Percentiles rank a stretch among this genome's conserved stretches.
Evolutionary conservation across 106 monocot species (phyloP).

Genomic region (Allium sativum): DNA sequence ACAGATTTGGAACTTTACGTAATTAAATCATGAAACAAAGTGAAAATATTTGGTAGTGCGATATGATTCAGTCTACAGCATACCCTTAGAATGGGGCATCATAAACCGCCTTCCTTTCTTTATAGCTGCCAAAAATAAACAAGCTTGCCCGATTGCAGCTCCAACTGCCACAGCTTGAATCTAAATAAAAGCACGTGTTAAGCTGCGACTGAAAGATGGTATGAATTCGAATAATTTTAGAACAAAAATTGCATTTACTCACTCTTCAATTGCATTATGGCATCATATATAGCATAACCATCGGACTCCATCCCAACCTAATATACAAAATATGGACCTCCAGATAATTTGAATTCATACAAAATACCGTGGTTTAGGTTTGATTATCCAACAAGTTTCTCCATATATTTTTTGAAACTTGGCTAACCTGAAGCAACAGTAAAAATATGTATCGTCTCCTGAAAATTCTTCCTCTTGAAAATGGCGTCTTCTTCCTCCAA

Average conservation of each 20-base stretch:
- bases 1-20: slow-evolving; percentile 1
- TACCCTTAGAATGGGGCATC: slow-evolving; percentile 95
- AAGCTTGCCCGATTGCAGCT: slow-evolving; percentile 87
- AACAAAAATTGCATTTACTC: slow-evolving; percentile 27
- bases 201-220: too few species aligned
- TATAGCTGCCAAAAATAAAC: slow-evolving; percentile 87
- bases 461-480: too few species aligned
- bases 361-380: too few species aligned
- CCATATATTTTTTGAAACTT: too few species aligned
- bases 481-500: too few species aligned
- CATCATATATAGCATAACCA: slow-evolving; percentile 98
- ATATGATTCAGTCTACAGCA: background rate
- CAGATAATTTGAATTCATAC: background rate
- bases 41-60: too few species aligned
- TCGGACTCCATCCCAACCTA: slow-evolving; percentile 94
- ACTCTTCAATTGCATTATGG: slow-evolving; percentile 93
- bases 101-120: slow-evolving; percentile 94
- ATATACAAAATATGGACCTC: background rate
- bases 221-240: too few species aligned
- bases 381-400: too few species aligned
- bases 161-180: slow-evolving; percentile 82
- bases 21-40: too few species aligned
- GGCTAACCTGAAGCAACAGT: too few species aligned
- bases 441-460: too few species aligned
- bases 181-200: slow-evolving; percentile 13